Percentiles rank a stretch among this genome's conserved stretches.
phyloP scores from a whole-genome alignment of 176 grass and related monocot genomes.

The Aegilops bicornis region DNA sequence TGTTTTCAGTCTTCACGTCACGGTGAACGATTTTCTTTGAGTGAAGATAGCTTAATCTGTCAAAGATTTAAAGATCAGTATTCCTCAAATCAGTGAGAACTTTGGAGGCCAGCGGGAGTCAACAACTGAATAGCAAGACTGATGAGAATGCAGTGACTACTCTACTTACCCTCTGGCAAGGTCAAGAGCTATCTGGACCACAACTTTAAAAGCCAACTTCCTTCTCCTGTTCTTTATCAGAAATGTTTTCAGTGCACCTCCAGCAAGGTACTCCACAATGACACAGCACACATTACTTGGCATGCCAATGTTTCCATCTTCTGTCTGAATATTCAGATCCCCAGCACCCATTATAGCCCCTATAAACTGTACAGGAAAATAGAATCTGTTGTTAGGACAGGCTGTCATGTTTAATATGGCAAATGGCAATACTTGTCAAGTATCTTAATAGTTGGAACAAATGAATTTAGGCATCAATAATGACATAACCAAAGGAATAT shows the following conservation, averaged over 20 bases:
- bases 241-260: slow-evolving; percentile 84
- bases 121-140: neutral
- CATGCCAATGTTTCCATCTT: slow-evolving; percentile 77
- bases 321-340: slow-evolving; percentile 87
- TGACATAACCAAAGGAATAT: neutral
- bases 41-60: slow-evolving; percentile 91
- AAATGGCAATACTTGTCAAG: neutral
- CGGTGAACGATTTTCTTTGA: slow-evolving; percentile 93
- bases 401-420: neutral
- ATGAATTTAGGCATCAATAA: neutral
- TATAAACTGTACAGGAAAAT: slow-evolving; percentile 65
- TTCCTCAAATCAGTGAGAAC: neutral
- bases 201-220: slow-evolving; percentile 92
- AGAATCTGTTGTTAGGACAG: slow-evolving; percentile 17
- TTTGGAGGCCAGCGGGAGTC: neutral
- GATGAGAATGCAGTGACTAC: neutral
- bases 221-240: slow-evolving; percentile 93
- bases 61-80: neutral
- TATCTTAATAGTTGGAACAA: neutral
- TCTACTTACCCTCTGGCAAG: slow-evolving; percentile 91
- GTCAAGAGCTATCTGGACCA: slow-evolving; percentile 86
- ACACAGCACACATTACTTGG: slow-evolving; percentile 89
- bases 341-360: slow-evolving; percentile 86
- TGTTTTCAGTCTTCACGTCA: slow-evolving; percentile 96
- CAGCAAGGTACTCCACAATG: slow-evolving; percentile 88